phyloP scores from a whole-genome alignment of 1,139 yeast genomes.

The Zygotorulaspora mrakii region DNA sequence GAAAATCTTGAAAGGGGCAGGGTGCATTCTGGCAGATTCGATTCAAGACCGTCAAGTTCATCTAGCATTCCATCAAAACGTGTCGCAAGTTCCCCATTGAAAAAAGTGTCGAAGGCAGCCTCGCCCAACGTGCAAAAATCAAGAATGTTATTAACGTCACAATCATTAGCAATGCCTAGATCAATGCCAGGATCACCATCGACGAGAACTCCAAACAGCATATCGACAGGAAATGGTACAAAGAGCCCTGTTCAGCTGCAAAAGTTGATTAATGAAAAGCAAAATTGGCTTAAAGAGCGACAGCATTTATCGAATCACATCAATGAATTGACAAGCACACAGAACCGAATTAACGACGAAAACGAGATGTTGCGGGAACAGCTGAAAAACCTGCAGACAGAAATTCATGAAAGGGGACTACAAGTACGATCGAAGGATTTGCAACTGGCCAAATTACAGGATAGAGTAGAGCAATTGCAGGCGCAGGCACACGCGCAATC shows the following conservation, averaged over 20 bases:
- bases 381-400: conserved; percentile 31
- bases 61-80: conserved; percentile 57
- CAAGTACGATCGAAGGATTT: conserved; percentile 25
- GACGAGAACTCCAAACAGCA: conserved; percentile 9
- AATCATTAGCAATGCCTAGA: conserved; percentile 21
- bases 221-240: conserved; percentile 4
- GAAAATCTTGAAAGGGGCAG: background rate
- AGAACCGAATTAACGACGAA: conserved; percentile 47
- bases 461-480: conserved; percentile 22
- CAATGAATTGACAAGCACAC: conserved; percentile 20
- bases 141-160: conserved; percentile 22
- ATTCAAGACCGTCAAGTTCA: conserved; percentile 12
- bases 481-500: conserved; percentile 6
- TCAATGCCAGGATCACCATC: conserved; percentile 9
- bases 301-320: conserved; percentile 37
- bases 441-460: conserved; percentile 25
- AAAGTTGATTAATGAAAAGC: conserved; percentile 50
- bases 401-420: conserved; percentile 23
- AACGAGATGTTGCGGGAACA: conserved; percentile 44
- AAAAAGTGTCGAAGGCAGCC: conserved; percentile 35
- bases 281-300: conserved; percentile 48
- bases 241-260: conserved; percentile 45
- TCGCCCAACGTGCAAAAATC: conserved; percentile 18
- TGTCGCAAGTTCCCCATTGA: conserved; percentile 63
- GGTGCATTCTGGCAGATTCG: background rate